phyloP scores from a whole-genome alignment of 1,284 basidiomycete genomes.

The Irpex lacteus region DNA sequence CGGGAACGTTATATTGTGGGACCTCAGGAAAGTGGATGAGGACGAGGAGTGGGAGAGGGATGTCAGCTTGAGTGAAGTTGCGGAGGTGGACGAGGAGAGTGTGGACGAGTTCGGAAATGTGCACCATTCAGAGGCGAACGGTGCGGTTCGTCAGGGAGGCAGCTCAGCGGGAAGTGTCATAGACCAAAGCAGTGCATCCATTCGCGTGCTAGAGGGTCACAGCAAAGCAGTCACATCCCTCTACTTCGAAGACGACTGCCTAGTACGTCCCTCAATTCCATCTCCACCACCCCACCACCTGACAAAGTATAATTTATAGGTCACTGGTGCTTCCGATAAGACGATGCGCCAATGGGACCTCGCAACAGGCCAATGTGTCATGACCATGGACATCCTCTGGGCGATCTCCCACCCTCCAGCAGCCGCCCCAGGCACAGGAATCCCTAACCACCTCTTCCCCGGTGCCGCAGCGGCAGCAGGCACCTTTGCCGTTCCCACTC shows the following conservation, averaged over 20 bases:
- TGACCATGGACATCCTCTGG: conserved; percentile 99
- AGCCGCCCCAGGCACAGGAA: conserved; percentile 37
- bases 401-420: conserved; percentile 90
- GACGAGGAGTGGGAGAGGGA: conserved; percentile 65
- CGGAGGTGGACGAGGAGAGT: conserved; percentile 54
- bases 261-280: conserved; percentile 50
- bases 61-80: conserved; percentile 57
- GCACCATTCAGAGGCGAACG: background rate
- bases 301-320: conserved; percentile 41
- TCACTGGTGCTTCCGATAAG: conserved; percentile 97
- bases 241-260: conserved; percentile 93
- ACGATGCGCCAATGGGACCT: conserved; percentile 99
- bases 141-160: conserved; percentile 15
- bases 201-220: conserved; percentile 86
- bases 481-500: conserved; percentile 79
- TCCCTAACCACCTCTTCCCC: conserved; percentile 48
- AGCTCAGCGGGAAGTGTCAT: conserved; percentile 24
- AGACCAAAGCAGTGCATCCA: conserved; percentile 49
- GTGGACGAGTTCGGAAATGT: conserved; percentile 22
- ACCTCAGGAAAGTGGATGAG: conserved; percentile 77
- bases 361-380: conserved; percentile 93
- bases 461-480: conserved; percentile 57
- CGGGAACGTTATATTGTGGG: conserved; percentile 84
- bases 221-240: conserved; percentile 89
- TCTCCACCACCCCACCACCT: background rate